Conservation (phyloP, 768 basidiomycete genomes). For the Naematelia aurantialba region DNA sequence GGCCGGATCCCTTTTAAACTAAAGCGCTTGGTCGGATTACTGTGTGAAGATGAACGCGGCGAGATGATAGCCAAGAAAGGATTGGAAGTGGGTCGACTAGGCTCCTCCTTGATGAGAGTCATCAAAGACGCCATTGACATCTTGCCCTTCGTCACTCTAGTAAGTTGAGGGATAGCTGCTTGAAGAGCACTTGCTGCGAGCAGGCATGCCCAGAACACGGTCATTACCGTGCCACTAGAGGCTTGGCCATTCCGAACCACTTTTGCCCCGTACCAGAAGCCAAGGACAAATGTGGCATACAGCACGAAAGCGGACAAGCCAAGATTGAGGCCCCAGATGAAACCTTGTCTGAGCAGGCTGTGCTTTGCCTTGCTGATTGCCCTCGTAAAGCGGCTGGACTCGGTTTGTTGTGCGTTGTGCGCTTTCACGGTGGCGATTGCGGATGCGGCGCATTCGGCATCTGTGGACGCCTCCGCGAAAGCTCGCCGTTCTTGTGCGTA, state of each 20-base stretch:
- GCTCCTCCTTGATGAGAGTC: constrained; percentile 56
- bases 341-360: constrained; percentile 59
- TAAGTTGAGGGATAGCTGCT: constrained; percentile 76
- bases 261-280: constrained; percentile 91
- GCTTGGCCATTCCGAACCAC: constrained; percentile 75
- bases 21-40: neutral
- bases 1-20: constrained; percentile 66
- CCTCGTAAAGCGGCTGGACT: constrained; percentile 56
- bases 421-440: constrained; percentile 88
- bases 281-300: constrained; percentile 91
- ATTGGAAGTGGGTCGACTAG: constrained; percentile 10
- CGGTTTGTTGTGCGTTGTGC: constrained; percentile 70
- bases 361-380: constrained; percentile 55
- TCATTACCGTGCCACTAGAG: constrained; percentile 75
- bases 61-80: constrained; percentile 23
- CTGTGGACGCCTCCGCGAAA: constrained; percentile 68
- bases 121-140: constrained; percentile 69
- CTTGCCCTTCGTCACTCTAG: constrained; percentile 76
- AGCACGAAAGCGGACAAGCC: constrained; percentile 73
- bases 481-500: constrained; percentile 65
- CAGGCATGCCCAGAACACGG: constrained; percentile 96
- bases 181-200: constrained; percentile 85
- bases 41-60: constrained; percentile 2
- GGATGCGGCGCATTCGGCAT: constrained; percentile 67
- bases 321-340: constrained; percentile 71